These are phyloP conservation scores for Lepiota venenata DNA, from an alignment of 768 basidiomycete species.

Conservation along the genomic window DNA sequence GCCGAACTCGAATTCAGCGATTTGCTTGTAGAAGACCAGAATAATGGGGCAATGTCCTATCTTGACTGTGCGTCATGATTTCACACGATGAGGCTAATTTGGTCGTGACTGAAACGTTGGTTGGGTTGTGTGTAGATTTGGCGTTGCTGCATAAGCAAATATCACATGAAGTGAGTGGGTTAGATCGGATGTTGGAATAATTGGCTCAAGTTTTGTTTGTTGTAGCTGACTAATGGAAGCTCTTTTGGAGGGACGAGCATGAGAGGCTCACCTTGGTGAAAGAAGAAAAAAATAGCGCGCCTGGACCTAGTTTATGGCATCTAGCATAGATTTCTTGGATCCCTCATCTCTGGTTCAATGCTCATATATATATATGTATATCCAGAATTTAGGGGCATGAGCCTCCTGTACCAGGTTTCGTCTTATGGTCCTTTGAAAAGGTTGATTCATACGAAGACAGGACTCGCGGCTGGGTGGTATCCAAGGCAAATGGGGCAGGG, in stretches of 20 bases:
- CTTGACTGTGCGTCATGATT: conserved; percentile 65
- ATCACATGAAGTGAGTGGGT: conserved; percentile 36
- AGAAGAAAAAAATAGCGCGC: conserved; percentile 1
- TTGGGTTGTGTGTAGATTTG: conserved; percentile 33
- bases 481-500: too few relatives aligned
- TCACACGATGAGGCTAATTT: not conserved
- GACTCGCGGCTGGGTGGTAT: too few relatives aligned
- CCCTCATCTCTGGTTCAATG: too few relatives aligned
- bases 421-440: too few relatives aligned
- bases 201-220: conserved; percentile 2
- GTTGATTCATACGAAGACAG: too few relatives aligned
- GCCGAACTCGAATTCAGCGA: conserved; percentile 95
- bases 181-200: not conserved
- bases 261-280: conserved; percentile 41
- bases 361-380: too few relatives aligned
- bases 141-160: conserved; percentile 51
- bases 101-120: not conserved
- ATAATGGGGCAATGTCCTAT: conserved; percentile 93
- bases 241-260: conserved; percentile 33
- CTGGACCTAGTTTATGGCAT: too few relatives aligned
- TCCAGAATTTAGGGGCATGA: too few relatives aligned
- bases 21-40: conserved; percentile 95
- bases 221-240: conserved; percentile 36
- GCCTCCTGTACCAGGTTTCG: too few relatives aligned
- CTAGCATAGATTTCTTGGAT: too few relatives aligned